Base-by-base conservation (phyloP, 192 early-diverging fungal genomes). In the Coemansia javaensis region DNA sequence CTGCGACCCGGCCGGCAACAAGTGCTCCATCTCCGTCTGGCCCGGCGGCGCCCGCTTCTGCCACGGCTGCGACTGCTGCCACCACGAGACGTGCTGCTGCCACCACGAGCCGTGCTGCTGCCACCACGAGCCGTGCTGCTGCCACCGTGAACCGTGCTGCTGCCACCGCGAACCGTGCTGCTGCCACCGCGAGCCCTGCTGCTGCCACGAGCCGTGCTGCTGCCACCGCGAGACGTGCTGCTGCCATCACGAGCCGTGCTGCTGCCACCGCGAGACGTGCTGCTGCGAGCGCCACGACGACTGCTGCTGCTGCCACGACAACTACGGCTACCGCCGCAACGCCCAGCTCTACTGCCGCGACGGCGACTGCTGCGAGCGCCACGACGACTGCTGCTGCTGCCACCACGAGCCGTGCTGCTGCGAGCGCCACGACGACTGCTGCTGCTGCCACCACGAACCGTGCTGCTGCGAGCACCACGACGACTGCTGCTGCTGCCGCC, bases 1-100 rank as follows among this genome's bases (percentile, higher is more conserved):
- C 25, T 64, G 68, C 68, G 64, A 72, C 35, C 68, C 60, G 2
- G 48, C 52, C 32, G 56, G 61, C 13, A 53, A 64, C 42, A 59
- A 36, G 31, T 56, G 44, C 0, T 44, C 56, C 21, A 45, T 72
- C 40, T 32, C 60, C 11, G 61, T 72, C 32, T 59, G 56, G 51
- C 52, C 60, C 0, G 51, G 59, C n/a, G 68, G 68, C 11, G 51
- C 61, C 9, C 59, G 50, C 33, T 62, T 49, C 41, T 61, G 59
- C 46, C 50, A 51, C 31, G 63, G 32, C 4, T 65, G 54, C 63
- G 47, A 49, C 44, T 31, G 32, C 23, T n/a, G n/a, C n/a, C n/a
- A n/a, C n/a, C n/a, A n/a, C n/a, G 39, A 50, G 20, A 15, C 35
- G 1, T 40, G 31, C 28, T 38, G 25, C 39, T 22, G n/a, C 39